Evolutionary conservation across 768 basidiomycete genomes (phyloP), one percentile per base, ranked within the genome.

Genomic region (Lactarius sp.): DNA sequence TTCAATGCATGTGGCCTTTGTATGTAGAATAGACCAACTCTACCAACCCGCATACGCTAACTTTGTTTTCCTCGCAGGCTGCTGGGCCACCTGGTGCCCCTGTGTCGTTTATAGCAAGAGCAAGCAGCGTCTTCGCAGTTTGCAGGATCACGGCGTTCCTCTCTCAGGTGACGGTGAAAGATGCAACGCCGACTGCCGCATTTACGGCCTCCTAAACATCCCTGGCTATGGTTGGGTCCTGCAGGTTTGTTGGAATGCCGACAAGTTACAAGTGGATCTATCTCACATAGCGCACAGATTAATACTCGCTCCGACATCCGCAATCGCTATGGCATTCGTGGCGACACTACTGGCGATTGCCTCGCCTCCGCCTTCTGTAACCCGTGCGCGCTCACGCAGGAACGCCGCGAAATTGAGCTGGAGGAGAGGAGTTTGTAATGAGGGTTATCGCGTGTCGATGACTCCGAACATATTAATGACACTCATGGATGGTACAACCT

Each of bases 61-160:
- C 18, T 20, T 5, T 34, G 50, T 58, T 39, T 9, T 22, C 18
- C 33, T 10, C 42, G 4, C 27, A 80, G 79, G 74, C 66, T 57
- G 74, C 44, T 58, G 75, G 13, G 66, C 79, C 2, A 75, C 69
- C 37, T 81, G 70, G 68, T 77, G 73, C 71, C 79, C 80, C 0
- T 80, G 79, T 67, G 65, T 80, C 61, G 68, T 74, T 44, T 79
- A 77, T 68, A 69, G 73, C 44, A 69, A 76, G 64, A 75, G 74
- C 70, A 79, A 76, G 68, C 70, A 71, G n/a, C 79, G 79, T 57
- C 69, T 74, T 39, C 74, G 77, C 37, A 73, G 78, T 59, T 70
- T 81, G 52, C 65, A 73, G 31, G 34, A 50, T 2, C 68, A 76
- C 18, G 79, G 78, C 41, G 65, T 60, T 31, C 75, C 78, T 18